Base-by-base conservation (phyloP, 176 grass and related monocot species). In the Avena eriantha region DNA sequence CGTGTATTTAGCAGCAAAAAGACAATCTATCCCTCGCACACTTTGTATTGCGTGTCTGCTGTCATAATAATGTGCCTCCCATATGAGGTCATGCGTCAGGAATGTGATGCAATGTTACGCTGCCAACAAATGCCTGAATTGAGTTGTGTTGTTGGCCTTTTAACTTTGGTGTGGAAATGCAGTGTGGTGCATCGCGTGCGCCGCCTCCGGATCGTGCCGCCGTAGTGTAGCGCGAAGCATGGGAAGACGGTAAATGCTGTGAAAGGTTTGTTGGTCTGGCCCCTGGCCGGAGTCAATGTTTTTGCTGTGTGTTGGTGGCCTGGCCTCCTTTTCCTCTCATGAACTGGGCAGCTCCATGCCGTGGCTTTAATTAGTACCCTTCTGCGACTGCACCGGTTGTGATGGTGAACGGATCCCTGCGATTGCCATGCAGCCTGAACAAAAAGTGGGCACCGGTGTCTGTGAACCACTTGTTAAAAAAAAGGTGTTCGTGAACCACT, bases 311-410 rank as follows among this genome's bases (percentile, higher is more conserved):
- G 57, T 60, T 60, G 57, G 57, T 60, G 21, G 57, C 57, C 21
- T 59, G 22, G 24, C 61, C 17, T 21, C 12, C 13, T 73, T 73
- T 14, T 47, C 71, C 79, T 77, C 41, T 77, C 41, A 51, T 61
- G 80, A 70, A 39, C 50, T 60, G 59, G 58, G 69, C 65, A 72
- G 53, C 16, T 61, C 66, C 15, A 55, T 55, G 53, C 2, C 76
- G 47, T 45, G 51, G 22, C n/a, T 68, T 73, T 0, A 46, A 43
- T 51, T 10, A 45, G 13, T 19, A 7, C 23, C 36, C 10, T 15
- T 35, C 51, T 35, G 4, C 67, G 68, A 33, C 74, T 9, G 54
- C 19, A 31, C 7, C 61, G 47, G 57, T 35, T 23, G 34, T 12
- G 67, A 14, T 58, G 73, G 31, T 22, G 14, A 48, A 41, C 60